A percentile compares a stretch with the other conserved stretches of the same genome.
phyloP scores from a whole-genome alignment of 2,329 filamentous ascomycete genomes.

The Diaporthe sp. region DNA sequence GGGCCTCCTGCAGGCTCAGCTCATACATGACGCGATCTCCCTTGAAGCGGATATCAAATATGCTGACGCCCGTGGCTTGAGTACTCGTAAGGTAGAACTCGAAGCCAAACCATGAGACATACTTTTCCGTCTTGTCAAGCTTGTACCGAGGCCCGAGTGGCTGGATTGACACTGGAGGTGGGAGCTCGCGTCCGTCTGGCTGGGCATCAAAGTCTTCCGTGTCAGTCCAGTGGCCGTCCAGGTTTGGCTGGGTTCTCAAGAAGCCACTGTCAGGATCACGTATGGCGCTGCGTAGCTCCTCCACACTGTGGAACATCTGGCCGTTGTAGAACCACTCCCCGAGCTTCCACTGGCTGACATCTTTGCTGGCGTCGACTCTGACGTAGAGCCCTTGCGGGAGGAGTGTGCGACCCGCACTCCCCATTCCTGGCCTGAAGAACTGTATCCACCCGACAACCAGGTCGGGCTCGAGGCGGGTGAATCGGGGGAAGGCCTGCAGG shows the following conservation, averaged over 20 bases:
- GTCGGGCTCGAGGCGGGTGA: slow-evolving; percentile 53
- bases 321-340: slow-evolving; percentile 41
- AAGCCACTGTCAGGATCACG: slow-evolving; percentile 20
- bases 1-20: slow-evolving; percentile 64
- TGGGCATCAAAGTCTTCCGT: slow-evolving; percentile 51
- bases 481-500: slow-evolving; percentile 50
- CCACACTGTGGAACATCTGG: slow-evolving; percentile 22
- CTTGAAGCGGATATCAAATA: slow-evolving; percentile 64
- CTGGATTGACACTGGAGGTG: slow-evolving; percentile 51
- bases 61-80: slow-evolving; percentile 57
- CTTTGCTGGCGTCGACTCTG: slow-evolving; percentile 50
- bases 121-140: slow-evolving; percentile 58
- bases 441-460: slow-evolving; percentile 55
- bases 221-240: slow-evolving; percentile 49
- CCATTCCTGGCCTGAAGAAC: slow-evolving; percentile 55
- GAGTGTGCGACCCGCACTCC: slow-evolving; percentile 49
- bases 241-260: slow-evolving; percentile 31
- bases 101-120: slow-evolving; percentile 66
- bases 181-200: slow-evolving; percentile 40
- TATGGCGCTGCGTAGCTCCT: slow-evolving; percentile 23
- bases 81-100: slow-evolving; percentile 62
- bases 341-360: slow-evolving; percentile 40
- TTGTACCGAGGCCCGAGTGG: slow-evolving; percentile 55
- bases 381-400: slow-evolving; percentile 60
- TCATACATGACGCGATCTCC: slow-evolving; percentile 65